Base-by-base conservation (phyloP, 75 land plant genomes). In the Ceratopteris richardii region DNA sequence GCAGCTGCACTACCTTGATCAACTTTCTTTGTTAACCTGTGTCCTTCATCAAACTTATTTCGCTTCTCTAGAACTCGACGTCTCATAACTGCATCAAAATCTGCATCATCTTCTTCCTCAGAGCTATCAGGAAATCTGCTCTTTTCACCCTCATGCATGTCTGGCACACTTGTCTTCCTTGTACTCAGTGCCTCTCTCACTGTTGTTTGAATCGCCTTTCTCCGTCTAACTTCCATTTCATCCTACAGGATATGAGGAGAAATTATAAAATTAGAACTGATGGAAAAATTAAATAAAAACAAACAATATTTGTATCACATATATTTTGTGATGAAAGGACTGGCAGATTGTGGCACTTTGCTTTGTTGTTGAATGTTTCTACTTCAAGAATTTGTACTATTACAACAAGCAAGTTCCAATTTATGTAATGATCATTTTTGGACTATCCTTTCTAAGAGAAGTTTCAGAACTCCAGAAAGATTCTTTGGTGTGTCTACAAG, bases 71-170 rank as follows among this genome's bases (percentile, higher is more conserved):
- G 70, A 27, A 95, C 82, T 40, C 84, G 82, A 21, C 44, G 63
- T 33, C 96, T 73, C 99, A 95, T 95, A 16, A 77, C 54, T 30
- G 77, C 78, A 81, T 95, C 99, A 84, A 95, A 95, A 24, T 60
- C 71, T 11, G 72, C 74, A 28, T 90, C 98, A 74, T 86, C 86
- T 61, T 71, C 83, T 31, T 72, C 78, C 40, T 52, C 61, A 24
- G 37, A 33, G 37, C 70, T 12, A 44, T 44, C 69, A 55, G 67
- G 28, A 30, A 50, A 66, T 17, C 29, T 57, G 11, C 36, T 67
- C 42, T 44, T 56, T 16, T 46, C 39, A 9, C 31, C 17, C 18
- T 31, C 54, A 9, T 57, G 47, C 39, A 73, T 61, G 26, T 57
- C 65, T 0, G 29, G 51, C 33, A 55, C 19, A 25, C 43, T 33